phyloP scores from a whole-genome alignment of 768 basidiomycete species.

The Xerocomellus dryophilus region DNA sequence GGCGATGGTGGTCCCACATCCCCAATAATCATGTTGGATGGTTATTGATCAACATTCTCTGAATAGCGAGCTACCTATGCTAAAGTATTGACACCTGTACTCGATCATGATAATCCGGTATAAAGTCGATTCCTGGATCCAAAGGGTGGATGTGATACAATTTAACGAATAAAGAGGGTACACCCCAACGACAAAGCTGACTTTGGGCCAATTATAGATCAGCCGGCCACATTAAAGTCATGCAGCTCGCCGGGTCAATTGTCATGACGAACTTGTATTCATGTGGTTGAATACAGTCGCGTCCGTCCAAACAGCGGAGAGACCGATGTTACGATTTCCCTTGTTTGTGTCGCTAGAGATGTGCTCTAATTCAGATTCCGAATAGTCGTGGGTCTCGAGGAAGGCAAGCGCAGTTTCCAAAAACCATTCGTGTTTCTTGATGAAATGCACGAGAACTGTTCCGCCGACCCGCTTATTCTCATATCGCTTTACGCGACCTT shows the following conservation, averaged over 20 bases:
- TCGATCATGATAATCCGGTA: not conserved
- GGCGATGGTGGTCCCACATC: slow-evolving; percentile 20
- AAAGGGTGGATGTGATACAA: slow-evolving; percentile 6
- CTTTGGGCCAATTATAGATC: not conserved
- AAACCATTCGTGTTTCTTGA: slow-evolving; percentile 98
- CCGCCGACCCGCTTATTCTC: slow-evolving; percentile 77
- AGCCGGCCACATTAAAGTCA: not conserved
- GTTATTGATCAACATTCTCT: slow-evolving; percentile 10
- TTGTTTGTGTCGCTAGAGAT: slow-evolving; percentile 9
- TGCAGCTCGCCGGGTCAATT: not conserved
- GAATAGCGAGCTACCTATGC: not conserved
- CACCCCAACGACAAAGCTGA: not conserved
- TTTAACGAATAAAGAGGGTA: slow-evolving; percentile 22
- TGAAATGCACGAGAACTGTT: slow-evolving; percentile 93
- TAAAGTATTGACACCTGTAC: not conserved
- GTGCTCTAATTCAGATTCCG: slow-evolving; percentile 39
- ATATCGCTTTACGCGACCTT: slow-evolving; percentile 65
- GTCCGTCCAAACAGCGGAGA: slow-evolving; percentile 32
- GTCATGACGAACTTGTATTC: slow-evolving; percentile 11
- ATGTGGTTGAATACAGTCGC: slow-evolving; percentile 16
- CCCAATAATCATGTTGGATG: slow-evolving; percentile 25
- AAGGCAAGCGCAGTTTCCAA: slow-evolving; percentile 89
- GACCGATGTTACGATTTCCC: slow-evolving; percentile 17
- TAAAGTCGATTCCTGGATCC: slow-evolving; percentile 3
- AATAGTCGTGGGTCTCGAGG: slow-evolving; percentile 72